A percentile compares a stretch with the other conserved stretches of the same genome.
These are phyloP conservation scores for Candida insectalens DNA, from an alignment of 805 yeast species.

Conservation along the genomic window DNA sequence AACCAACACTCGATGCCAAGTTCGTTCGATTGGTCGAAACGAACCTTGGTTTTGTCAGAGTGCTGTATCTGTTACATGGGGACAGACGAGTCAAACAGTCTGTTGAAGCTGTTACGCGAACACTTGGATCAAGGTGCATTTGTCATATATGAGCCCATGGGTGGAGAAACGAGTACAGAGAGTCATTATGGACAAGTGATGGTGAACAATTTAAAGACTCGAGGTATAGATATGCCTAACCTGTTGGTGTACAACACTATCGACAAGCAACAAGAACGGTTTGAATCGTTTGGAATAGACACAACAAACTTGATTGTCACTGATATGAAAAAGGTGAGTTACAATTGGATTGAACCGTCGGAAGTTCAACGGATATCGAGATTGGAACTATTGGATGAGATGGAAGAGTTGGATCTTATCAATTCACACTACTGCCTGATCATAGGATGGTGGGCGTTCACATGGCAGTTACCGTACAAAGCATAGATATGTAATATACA, in stretches of 20 bases:
- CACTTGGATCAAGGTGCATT: conserved; percentile 21
- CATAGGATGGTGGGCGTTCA: conserved; percentile 17
- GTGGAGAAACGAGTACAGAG: conserved; percentile 30
- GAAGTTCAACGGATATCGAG: conserved; percentile 36
- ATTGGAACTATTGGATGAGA: conserved; percentile 64
- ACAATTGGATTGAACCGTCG: conserved; percentile 31
- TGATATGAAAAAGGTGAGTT: conserved; percentile 32
- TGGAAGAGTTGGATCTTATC: conserved; percentile 58
- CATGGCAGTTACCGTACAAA: background rate
- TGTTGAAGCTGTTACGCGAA: conserved; percentile 33
- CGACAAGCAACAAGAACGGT: conserved; percentile 29
- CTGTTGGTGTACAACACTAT: conserved; percentile 42
- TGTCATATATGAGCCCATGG: conserved; percentile 63
- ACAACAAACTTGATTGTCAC: conserved; percentile 24
- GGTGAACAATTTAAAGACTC: conserved; percentile 45
- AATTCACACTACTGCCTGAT: conserved; percentile 50
- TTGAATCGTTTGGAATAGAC: conserved; percentile 19
- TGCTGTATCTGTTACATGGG: conserved; percentile 68
- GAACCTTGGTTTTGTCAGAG: conserved; percentile 61
- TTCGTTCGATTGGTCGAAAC: conserved; percentile 22
- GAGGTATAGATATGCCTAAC: conserved; percentile 58
- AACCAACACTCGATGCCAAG: conserved; percentile 3
- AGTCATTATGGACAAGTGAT: conserved; percentile 55
- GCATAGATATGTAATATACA: too few relatives aligned
- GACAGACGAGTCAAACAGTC: conserved; percentile 35